A percentile compares a stretch with the other conserved stretches of the same genome.
Evolutionary conservation across 2,329 filamentous ascomycete genomes (phyloP).

Genomic region (Pyrenochaeta sp.): DNA sequence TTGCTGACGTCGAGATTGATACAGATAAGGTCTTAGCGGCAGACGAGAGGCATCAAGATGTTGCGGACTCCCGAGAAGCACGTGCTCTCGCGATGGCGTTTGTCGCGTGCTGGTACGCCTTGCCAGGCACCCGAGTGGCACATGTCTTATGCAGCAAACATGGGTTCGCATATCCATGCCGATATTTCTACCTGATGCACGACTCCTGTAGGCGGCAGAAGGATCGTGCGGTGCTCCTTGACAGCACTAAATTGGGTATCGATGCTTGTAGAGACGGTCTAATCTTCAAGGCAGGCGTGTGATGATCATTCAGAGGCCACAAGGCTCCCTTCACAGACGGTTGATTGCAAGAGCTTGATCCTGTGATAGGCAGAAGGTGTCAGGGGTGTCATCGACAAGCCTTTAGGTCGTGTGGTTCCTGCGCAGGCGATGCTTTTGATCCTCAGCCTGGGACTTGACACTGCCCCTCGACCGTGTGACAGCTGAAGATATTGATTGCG

Average conservation of each 20-base stretch:
- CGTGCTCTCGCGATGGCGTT: slow-evolving; percentile 6
- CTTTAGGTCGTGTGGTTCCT: neutral
- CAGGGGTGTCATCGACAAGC: no score
- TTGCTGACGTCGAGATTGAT: slow-evolving; percentile 7
- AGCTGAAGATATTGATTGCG: neutral
- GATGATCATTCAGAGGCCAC: neutral
- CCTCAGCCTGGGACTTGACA: neutral
- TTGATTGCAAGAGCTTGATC: no score
- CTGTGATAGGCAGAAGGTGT: no score
- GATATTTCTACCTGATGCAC: neutral
- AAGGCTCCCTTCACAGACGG: neutral
- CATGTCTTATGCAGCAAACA: slow-evolving; percentile 3
- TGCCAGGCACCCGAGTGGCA: slow-evolving; percentile 1
- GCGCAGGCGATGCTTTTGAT: neutral
- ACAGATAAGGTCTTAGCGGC: neutral
- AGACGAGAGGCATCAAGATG: neutral
- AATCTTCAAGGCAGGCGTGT: neutral
- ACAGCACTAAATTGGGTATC: neutral
- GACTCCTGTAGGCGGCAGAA: neutral
- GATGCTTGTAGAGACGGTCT: neutral
- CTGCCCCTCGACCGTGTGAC: neutral
- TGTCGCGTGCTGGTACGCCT: slow-evolving; percentile 5
- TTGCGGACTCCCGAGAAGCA: slow-evolving; percentile 1
- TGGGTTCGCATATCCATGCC: neutral
- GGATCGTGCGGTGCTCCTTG: neutral